Conservation (phyloP, 2,329 filamentous ascomycete species). For the Ceratocystis cubensis region DNA sequence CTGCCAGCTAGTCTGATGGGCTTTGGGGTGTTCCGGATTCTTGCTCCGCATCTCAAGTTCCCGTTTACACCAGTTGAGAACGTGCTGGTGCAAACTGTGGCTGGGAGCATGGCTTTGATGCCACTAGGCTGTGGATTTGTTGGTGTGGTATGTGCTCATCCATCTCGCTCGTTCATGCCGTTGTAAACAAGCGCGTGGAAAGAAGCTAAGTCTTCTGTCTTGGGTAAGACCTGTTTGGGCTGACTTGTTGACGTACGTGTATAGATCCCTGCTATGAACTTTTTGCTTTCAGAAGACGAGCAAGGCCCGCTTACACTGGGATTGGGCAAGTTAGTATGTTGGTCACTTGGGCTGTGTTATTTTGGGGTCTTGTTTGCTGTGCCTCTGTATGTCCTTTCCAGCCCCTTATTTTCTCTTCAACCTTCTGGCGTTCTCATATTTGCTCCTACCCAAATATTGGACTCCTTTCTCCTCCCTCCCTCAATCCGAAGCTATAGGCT, state of each 20-base stretch:
- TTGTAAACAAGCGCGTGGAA: neutral
- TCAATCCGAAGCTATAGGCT: neutral
- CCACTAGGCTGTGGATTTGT: slow-evolving; percentile 92
- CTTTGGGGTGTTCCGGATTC: slow-evolving; percentile 79
- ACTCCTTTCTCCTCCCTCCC: neutral
- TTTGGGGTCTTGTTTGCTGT: slow-evolving; percentile 97
- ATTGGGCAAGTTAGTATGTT: slow-evolving; percentile 68
- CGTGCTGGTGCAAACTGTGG: slow-evolving; percentile 90
- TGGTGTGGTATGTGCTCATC: slow-evolving; percentile 49
- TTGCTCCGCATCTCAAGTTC: slow-evolving; percentile 58
- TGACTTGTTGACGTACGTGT: neutral
- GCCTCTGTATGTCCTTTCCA: slow-evolving; percentile 45
- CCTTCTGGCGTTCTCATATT: too few species aligned
- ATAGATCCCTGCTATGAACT: slow-evolving; percentile 80
- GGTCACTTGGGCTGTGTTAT: slow-evolving; percentile 86
- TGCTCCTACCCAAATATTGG: too few species aligned
- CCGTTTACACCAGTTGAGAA: slow-evolving; percentile 95
- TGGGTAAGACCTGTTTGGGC: neutral
- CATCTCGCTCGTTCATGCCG: neutral
- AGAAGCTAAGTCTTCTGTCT: neutral
- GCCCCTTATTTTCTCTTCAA: slow-evolving; percentile 18
- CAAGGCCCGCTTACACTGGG: slow-evolving; percentile 61
- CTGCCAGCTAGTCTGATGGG: slow-evolving; percentile 93
- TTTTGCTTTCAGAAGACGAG: slow-evolving; percentile 64
- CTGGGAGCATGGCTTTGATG: slow-evolving; percentile 92